Base-by-base conservation (phyloP, 1,284 basidiomycete species). In the Rhodofomes roseus region DNA sequence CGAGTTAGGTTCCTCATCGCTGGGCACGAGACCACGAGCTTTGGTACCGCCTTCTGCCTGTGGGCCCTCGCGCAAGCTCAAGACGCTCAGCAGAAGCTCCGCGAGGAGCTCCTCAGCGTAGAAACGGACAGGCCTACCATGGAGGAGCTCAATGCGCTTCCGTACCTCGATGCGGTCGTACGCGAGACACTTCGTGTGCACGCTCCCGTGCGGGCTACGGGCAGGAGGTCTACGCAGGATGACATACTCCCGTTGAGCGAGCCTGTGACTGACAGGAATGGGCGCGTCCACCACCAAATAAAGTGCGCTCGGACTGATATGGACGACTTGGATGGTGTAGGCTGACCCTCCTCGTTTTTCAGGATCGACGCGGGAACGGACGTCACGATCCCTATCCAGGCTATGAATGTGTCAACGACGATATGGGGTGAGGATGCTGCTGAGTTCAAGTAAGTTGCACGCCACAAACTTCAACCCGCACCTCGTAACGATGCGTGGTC, bases 21-120 rank as follows among this genome's bases (percentile, higher is more conserved):
- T 4, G 92, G 92, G 1, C 89, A 93, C 71, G 92, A 94, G 69
- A 94, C 93, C 0, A 78, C 77, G 25, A 64, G 62, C 39, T 61
- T 70, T 3, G 69, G 66, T 1, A 79, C 80, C 0, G 78, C 79
- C 0, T 88, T 85, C 84, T 84, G 84, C 1, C 74, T 95, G 0
- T 90, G 80, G 69, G 80, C 83, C 0, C 81, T 95, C 2, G 73
- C 84, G 0, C 76, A 78, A 41, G 63, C 83, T 54, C 81, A 78
- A 0, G 76, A 79, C 0, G 74, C 85, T 0, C 92, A 95, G 69
- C 71, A 67, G 14, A 85, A 84, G 63, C 81, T 96, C 0, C 83
- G 92, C 1, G 77, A 81, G 1, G 94, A 96, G 68, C 74, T 92
- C 0, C 66, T 78, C 6, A 67, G 73, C 0, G 67, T 86, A 3